These are phyloP conservation scores for Rubia occidens DNA, from an alignment of 305 asterid species.

Conservation along the genomic window DNA sequence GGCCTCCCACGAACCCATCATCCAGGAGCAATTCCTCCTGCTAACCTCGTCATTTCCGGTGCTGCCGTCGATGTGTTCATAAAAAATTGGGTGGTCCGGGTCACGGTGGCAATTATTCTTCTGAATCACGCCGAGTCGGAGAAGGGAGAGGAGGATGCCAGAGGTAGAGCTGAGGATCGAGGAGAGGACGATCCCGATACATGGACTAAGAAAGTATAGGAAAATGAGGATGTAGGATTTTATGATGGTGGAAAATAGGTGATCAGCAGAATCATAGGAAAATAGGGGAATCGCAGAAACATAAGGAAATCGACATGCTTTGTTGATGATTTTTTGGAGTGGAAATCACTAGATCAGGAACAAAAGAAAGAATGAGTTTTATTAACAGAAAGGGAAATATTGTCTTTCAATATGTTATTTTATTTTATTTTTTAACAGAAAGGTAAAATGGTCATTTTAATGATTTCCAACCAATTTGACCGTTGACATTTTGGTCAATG, in stretches of 20 bases:
- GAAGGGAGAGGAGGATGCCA: constrained; percentile 46
- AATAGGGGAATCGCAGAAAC: too few relatives aligned
- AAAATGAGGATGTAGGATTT: constrained; percentile 43
- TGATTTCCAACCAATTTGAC: too few relatives aligned
- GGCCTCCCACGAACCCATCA: constrained; percentile 23
- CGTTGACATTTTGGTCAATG: too few relatives aligned
- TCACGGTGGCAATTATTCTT: background rate
- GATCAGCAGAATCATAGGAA: constrained; percentile 18
- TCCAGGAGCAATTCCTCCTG: constrained; percentile 14
- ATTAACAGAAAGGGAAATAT: too few relatives aligned
- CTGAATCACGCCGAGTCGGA: constrained; percentile 39
- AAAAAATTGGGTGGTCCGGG: constrained; percentile 3
- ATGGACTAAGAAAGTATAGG: constrained; percentile 42
- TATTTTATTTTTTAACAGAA: too few relatives aligned
- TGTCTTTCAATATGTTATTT: too few relatives aligned
- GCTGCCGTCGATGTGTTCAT: background rate
- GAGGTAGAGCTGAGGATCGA: constrained; percentile 45
- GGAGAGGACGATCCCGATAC: constrained; percentile 31
- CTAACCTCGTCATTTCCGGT: too few relatives aligned
- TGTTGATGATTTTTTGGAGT: too few relatives aligned
- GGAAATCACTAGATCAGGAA: too few relatives aligned
- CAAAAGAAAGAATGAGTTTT: too few relatives aligned
- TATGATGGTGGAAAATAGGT: constrained; percentile 47
- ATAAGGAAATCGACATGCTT: constrained; percentile 21
- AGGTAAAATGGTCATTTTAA: too few relatives aligned